Evolutionary conservation across 2,329 filamentous ascomycete species (phyloP).

Genomic region (Shiraia sp.): DNA sequence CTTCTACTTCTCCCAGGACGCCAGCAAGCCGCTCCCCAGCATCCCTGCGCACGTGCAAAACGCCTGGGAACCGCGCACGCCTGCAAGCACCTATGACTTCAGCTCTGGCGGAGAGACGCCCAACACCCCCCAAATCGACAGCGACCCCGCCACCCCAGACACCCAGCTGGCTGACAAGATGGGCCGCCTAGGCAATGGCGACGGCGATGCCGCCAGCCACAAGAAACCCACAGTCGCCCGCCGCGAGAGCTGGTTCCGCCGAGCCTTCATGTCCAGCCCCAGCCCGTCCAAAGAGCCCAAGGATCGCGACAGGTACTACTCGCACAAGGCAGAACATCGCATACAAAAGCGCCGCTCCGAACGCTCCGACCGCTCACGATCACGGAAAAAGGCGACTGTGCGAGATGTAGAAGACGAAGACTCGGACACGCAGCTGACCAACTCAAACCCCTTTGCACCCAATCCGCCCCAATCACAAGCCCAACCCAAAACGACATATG

Average conservation of each 20-base stretch:
- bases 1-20: slow-evolving; percentile 50
- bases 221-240: slow-evolving; percentile 39
- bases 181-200: slow-evolving; percentile 28
- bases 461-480: slow-evolving; percentile 1
- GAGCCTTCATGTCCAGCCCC: slow-evolving; percentile 28
- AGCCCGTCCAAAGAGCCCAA: slow-evolving; percentile 47
- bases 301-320: slow-evolving; percentile 30
- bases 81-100: slow-evolving; percentile 45
- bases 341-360: slow-evolving; percentile 38
- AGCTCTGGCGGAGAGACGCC: slow-evolving; percentile 57
- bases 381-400: slow-evolving; percentile 29
- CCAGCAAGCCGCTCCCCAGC: slow-evolving; percentile 46
- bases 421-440: slow-evolving; percentile 24
- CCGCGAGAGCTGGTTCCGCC: slow-evolving; percentile 37
- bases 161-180: slow-evolving; percentile 36
- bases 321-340: slow-evolving; percentile 45
- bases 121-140: slow-evolving; percentile 50
- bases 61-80: slow-evolving; percentile 40
- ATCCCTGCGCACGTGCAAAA: slow-evolving; percentile 37
- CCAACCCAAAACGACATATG: slow-evolving; percentile 23
- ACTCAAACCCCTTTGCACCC: background rate
- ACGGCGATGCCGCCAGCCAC: slow-evolving; percentile 32
- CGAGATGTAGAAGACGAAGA: slow-evolving; percentile 28
- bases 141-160: slow-evolving; percentile 49
- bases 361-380: slow-evolving; percentile 19